Evolutionary conservation across 257 asterid genomes (phyloP), one percentile per base, ranked within the genome.

Genomic region (Osmanthus fragrans): DNA sequence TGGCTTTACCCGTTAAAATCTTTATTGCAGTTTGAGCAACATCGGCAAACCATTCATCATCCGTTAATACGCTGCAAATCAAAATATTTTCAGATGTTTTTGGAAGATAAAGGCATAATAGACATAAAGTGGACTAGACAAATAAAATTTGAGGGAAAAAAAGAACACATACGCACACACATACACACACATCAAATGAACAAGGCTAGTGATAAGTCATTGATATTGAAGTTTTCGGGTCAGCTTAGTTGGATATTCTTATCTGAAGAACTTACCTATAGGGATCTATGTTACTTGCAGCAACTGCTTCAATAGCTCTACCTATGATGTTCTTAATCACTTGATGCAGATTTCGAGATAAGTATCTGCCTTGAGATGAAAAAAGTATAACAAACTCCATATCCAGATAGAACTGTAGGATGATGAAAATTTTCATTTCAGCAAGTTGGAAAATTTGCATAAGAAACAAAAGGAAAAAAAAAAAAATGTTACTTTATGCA

Each of bases 301-400:
- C 90, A 51, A 93, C 94, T 49, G 97, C 97, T 83, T 93, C 97
- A 69, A 95, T 89, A 36, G 99, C 97, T 86, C 94, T 86, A 36
- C 87, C 89, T 29, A 93, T 93, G 37, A 95, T 85, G 85, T 89
- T 95, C 84, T 95, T 93, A 80, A 95, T 95, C 81, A 95, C 98
- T 85, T 90, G 97, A 71, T 89, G 97, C 81, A 95, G 86, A 77
- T 93, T 95, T 39, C 98, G 87, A 5, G 99, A 95, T 51, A 95
- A 80, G 78, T 95, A 95, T 4, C 94, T 93, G 30, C 98, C 98
- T 91, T 93, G 96, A 25, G 99, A 95, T 49, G 98, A 77, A 73
- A 95, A 91, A 29, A 95, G 98, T 77, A 93, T 95, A 76, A 91
- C 97, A 80, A 95, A 95, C 85, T 93, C 98, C 99, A 95, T 95